phyloP scores from a whole-genome alignment of 345 rosid genomes.

The Luvunga scandens region DNA sequence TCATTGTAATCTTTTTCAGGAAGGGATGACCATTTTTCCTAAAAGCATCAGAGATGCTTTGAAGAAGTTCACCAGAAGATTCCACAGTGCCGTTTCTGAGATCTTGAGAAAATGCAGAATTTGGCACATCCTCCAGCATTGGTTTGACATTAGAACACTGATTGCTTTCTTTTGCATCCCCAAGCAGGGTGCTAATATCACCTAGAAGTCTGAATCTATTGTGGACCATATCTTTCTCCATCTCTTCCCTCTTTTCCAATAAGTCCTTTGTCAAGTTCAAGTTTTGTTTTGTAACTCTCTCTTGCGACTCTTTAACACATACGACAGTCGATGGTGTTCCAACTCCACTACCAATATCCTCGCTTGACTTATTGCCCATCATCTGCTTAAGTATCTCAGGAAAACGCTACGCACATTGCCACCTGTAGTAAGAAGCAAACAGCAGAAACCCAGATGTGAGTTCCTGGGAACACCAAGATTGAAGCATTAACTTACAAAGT shows the following conservation, averaged over 20 bases:
- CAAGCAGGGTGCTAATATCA: slow-evolving; percentile 38
- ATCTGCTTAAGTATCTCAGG: slow-evolving; percentile 91
- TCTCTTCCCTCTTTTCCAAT: slow-evolving; percentile 37
- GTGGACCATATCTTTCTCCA: slow-evolving; percentile 32
- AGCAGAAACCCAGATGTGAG: slow-evolving; percentile 27
- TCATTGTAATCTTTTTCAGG: slow-evolving; percentile 69
- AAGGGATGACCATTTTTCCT: slow-evolving; percentile 77
- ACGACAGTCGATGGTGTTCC: slow-evolving; percentile 25
- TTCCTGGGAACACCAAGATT: slow-evolving; percentile 9
- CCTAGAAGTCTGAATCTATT: slow-evolving; percentile 41
- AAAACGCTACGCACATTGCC: slow-evolving; percentile 87
- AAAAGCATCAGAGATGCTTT: slow-evolving; percentile 61
- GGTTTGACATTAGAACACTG: slow-evolving; percentile 22
- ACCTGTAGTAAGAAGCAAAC: slow-evolving; percentile 50
- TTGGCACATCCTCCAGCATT: slow-evolving; percentile 23
- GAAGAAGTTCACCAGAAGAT: slow-evolving; percentile 46
- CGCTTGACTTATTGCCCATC: slow-evolving; percentile 53
- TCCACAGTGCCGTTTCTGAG: slow-evolving; percentile 25
- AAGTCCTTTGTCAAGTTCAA: slow-evolving; percentile 32
- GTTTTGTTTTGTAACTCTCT: slow-evolving; percentile 41
- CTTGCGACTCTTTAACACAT: slow-evolving; percentile 32
- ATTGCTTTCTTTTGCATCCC: slow-evolving; percentile 44
- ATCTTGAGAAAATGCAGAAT: slow-evolving; percentile 36
- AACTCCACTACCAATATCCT: slow-evolving; percentile 30
- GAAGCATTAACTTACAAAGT: slow-evolving; percentile 4